A percentile compares a stretch with the other conserved stretches of the same genome.
Conservation (phyloP, 1,284 basidiomycete genomes). For the Malassezia yamatoensis region DNA sequence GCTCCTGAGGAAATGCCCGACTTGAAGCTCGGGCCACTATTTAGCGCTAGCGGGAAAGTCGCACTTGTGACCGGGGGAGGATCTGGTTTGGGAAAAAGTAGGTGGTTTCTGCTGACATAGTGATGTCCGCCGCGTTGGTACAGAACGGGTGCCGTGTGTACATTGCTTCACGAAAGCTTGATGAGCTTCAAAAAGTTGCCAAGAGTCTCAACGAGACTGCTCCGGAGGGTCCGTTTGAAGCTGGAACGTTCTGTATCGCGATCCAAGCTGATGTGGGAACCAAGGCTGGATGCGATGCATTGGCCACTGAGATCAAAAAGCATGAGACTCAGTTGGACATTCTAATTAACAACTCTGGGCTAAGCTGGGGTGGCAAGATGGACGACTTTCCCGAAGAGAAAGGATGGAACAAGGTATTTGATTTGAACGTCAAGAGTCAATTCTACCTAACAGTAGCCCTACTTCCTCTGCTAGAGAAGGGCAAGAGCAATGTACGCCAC, state of each 20-base stretch:
- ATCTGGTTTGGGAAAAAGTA: constrained; percentile 43
- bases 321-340: constrained; percentile 59
- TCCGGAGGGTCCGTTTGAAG: constrained; percentile 19
- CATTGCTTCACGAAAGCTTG: constrained; percentile 66
- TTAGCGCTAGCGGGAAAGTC: constrained; percentile 62
- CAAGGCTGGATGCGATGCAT: constrained; percentile 71
- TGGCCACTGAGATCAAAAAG: constrained; percentile 59
- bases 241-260: constrained; percentile 26
- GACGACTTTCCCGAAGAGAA: constrained; percentile 58
- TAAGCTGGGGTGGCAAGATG: constrained; percentile 68
- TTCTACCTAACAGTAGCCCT: constrained; percentile 47
- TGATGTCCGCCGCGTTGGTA: constrained; percentile 69
- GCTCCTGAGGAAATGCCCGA: constrained; percentile 50
- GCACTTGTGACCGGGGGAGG: constrained; percentile 65
- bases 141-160: constrained; percentile 69
- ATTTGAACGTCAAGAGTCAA: constrained; percentile 44
- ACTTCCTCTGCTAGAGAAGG: constrained; percentile 35
- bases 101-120: constrained; percentile 31
- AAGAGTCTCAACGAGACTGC: constrained; percentile 24
- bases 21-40: constrained; percentile 57
- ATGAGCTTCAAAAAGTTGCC: constrained; percentile 57
- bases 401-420: constrained; percentile 61
- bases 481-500: constrained; percentile 52
- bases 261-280: constrained; percentile 37
- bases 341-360: constrained; percentile 47